Evolutionary conservation across 2,329 filamentous ascomycete genomes (phyloP), one percentile per base, ranked within the genome.

Genomic region (Domatiomyces catenatus): DNA sequence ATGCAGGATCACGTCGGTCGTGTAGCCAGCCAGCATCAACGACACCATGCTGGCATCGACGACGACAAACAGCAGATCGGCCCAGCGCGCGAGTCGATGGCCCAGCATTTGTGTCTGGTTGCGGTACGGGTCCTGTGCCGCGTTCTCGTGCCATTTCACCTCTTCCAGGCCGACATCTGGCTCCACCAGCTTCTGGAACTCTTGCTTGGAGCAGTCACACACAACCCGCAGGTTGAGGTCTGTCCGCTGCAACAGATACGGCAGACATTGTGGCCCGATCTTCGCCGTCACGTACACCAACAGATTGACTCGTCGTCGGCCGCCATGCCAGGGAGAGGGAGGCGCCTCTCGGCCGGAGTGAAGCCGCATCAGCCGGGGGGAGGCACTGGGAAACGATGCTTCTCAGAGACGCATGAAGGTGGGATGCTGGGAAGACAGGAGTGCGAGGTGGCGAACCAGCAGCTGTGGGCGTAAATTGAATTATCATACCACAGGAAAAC

Each of bases 11-110:
- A 94, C 74, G 26, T 82, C 93, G 61, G 86, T 86, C 2, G 86
- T 82, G 51, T 90, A 76, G 48, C 89, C 89, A 49, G 83, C 79
- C 62, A 94, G 73, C 87, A 95, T 94, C 64, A 86, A 86, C 26
- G 85, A 85, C 50, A 94, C 74, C 50, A 82, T 83, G 62, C 92
- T 84, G 6, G 87, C 86, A 64, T 92, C 84, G 47, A 94, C 82
- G 2, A 89, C 87, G 5, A 94, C 77, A 28, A 94, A 80, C 52
- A 94, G 74, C 57, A 94, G 69, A 66, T 94, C 85, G 5, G 89
- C 86, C 89, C 89, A 95, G 54, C 86, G 77, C 57, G 87, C 86
- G 53, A 93, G 68, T 56, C 86, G 82, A 47, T 59, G 58, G 8
- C 56, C 58, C 32, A 50, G 43, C 58, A 59, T 59, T 49, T 57